These are phyloP conservation scores for Populus trichocarpa DNA, from an alignment of 441 rosid species.

Conservation along the genomic window DNA sequence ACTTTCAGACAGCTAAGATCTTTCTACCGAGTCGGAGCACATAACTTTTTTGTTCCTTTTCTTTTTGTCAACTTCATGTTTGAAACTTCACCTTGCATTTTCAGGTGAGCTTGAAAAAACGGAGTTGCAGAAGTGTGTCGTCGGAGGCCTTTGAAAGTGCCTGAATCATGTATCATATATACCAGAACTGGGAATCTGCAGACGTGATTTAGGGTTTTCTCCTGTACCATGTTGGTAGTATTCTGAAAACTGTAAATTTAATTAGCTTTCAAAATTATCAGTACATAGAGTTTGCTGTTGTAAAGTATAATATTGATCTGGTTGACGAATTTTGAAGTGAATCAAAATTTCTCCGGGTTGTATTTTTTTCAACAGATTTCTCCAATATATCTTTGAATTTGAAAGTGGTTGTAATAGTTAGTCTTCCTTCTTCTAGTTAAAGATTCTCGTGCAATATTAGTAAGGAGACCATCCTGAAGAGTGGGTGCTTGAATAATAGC, in stretches of 20 bases:
- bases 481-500: neutral
- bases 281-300: neutral
- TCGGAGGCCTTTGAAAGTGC: slow-evolving; percentile 18
- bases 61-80: neutral
- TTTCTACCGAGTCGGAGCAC: neutral
- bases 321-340: neutral
- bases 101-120: slow-evolving; percentile 33
- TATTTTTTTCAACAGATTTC: neutral
- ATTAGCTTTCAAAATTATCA: neutral
- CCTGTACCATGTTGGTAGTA: neutral
- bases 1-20: neutral
- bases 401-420: neutral
- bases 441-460: neutral
- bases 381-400: neutral
- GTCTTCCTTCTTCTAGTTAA: neutral
- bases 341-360: neutral
- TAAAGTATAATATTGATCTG: neutral
- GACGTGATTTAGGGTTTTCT: neutral
- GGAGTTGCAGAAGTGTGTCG: slow-evolving; percentile 23
- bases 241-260: slow-evolving; percentile 10
- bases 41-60: neutral
- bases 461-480: neutral
- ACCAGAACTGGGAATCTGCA: neutral
- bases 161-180: slow-evolving; percentile 12
- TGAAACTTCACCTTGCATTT: neutral